Base-by-base conservation (phyloP, 2,329 filamentous ascomycete species). In the Aureobasidium sp. region DNA sequence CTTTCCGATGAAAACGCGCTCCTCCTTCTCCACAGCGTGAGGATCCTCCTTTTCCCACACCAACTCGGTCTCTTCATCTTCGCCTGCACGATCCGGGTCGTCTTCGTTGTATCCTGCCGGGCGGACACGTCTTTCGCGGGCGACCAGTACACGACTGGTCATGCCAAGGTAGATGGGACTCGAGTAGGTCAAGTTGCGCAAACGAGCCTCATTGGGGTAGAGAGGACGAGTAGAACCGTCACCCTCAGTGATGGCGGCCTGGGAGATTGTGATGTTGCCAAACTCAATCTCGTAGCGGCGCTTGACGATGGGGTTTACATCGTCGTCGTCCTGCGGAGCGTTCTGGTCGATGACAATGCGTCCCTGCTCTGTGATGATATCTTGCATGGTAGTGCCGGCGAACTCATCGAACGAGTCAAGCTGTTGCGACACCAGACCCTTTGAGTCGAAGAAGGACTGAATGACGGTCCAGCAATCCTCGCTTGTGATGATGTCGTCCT, bases 381-480 rank as follows among this genome's bases (percentile, higher is more conserved):
- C 88, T 66, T 97, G 90, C 71, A 98, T 91, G 0, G 90, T 96
- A 19, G 88, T 90, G 56, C 86, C 84, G 54, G 93, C 90, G 65
- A 98, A 98, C 68, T 97, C 90, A 72, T 98, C 90, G 72, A 95
- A 98, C 0, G 94, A 98, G 69, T 97, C 91, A 58, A 97, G 84
- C 75, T 98, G 93, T 72, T 98, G 91, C 14, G 93, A 95, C 19
- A 95, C 93, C 27, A 98, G 79, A 64, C 93, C 91, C 73, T 97
- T 98, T 58, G 84, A 81, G 63, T 96, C 89, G 74, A 98, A 98
- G 76, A 96, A 97, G 8, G 93, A 87, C 54, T 88, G 90, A 68
- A 98, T 97, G 65, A 97, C 91, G 60, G 86, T 87, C 93, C 94
- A 98, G 76, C 90, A 96, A 73, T 98, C 94, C 75, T 97, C 93